These are phyloP conservation scores for Peterozyma toletana DNA, from an alignment of 805 yeast genomes.

Conservation along the genomic window DNA sequence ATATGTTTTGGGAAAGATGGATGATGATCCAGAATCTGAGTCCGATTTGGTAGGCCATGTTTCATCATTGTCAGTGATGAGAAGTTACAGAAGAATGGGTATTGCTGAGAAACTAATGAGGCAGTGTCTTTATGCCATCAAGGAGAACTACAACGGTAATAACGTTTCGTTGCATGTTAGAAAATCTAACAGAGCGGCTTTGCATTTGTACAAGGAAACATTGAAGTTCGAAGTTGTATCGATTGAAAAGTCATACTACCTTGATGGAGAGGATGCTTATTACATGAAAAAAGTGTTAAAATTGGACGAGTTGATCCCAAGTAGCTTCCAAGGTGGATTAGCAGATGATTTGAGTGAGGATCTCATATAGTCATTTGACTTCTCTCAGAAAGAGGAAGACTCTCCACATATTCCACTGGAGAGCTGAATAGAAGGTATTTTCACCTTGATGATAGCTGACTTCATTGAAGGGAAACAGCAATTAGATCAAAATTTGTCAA, in stretches of 20 bases:
- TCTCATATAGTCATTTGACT: background rate
- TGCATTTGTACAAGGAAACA: conserved; percentile 84
- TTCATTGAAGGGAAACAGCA: too few species aligned
- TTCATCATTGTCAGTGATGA: conserved; percentile 89
- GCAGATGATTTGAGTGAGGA: conserved; percentile 44
- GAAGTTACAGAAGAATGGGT: conserved; percentile 93
- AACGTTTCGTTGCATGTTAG: conserved; percentile 91
- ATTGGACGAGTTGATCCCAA: conserved; percentile 56
- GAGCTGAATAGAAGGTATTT: too few species aligned
- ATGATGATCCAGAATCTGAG: conserved; percentile 78
- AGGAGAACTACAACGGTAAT: conserved; percentile 74
- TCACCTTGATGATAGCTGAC: too few species aligned
- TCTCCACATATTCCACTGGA: too few species aligned
- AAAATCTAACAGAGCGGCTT: conserved; percentile 88
- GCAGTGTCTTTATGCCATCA: conserved; percentile 66
- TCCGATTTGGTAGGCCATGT: conserved; percentile 86
- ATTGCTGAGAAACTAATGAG: conserved; percentile 88
- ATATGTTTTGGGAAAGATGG: conserved; percentile 93
- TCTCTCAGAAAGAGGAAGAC: background rate
- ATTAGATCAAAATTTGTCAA: too few species aligned
- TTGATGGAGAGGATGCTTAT: conserved; percentile 97
- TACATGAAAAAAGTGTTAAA: conserved; percentile 75
- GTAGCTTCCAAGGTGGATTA: conserved; percentile 37
- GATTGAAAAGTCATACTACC: conserved; percentile 85
- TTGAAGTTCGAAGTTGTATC: conserved; percentile 74